A percentile compares a stretch with the other conserved stretches of the same genome.
Evolutionary conservation across 2,329 filamentous ascomycete genomes (phyloP).

Genomic region (Graphilbum sp.): DNA sequence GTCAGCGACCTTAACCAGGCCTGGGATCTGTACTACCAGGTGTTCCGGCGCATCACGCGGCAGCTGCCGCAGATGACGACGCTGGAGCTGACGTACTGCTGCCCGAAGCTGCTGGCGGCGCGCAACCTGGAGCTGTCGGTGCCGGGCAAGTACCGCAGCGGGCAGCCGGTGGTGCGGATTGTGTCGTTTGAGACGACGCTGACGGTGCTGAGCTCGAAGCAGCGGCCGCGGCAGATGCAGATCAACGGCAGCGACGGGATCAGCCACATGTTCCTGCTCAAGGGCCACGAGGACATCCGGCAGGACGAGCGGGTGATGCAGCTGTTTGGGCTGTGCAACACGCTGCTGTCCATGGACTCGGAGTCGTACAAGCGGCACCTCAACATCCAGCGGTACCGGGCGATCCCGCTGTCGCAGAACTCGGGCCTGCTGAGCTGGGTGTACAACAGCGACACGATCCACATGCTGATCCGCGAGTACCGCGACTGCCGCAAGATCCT

Average conservation of each 20-base stretch:
- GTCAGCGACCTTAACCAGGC: constrained; percentile 92
- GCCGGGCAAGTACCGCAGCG: constrained; percentile 84
- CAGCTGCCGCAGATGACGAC: constrained; percentile 87
- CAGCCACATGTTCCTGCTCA: constrained; percentile 77
- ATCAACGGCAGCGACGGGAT: constrained; percentile 79
- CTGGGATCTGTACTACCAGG: constrained; percentile 98
- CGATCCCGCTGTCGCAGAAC: constrained; percentile 93
- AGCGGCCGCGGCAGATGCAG: constrained; percentile 78
- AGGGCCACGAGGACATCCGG: constrained; percentile 98
- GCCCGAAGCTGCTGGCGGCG: constrained; percentile 75
- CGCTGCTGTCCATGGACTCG: constrained; percentile 78
- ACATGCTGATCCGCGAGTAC: constrained; percentile 93
- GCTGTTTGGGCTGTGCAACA: constrained; percentile 94
- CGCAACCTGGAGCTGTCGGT: constrained; percentile 81
- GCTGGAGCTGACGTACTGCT: constrained; percentile 91
- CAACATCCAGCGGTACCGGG: constrained; percentile 87
- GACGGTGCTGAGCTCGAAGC: constrained; percentile 90
- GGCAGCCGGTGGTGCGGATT: constrained; percentile 64
- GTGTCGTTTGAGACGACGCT: constrained; percentile 80
- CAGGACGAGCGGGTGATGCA: constrained; percentile 99
- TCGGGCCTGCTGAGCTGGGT: constrained; percentile 94
- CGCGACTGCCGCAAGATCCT: constrained; percentile 93
- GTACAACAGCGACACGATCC: constrained; percentile 90
- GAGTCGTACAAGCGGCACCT: constrained; percentile 96
- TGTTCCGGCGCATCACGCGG: constrained; percentile 87